Conservation (phyloP, 75 land plant genomes). For the Selaginella tamariscina region DNA sequence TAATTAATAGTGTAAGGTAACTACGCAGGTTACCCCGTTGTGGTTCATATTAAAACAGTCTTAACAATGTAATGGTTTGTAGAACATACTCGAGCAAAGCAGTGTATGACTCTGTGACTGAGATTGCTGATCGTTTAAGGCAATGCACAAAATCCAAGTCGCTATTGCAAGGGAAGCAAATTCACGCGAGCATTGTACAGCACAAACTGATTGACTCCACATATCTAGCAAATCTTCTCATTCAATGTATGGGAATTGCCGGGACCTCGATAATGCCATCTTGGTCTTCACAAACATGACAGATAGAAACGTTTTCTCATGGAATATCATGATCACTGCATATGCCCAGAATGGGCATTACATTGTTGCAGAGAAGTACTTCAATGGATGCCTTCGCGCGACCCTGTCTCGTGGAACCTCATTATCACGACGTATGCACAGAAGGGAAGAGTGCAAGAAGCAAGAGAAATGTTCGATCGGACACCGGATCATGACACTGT, state of each 20-base stretch:
- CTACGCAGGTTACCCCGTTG: too few species aligned
- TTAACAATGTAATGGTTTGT: too few species aligned
- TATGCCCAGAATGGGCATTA: background rate
- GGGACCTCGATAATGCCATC: background rate
- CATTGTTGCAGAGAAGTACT: background rate
- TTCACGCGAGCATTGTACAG: background rate
- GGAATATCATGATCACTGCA: background rate
- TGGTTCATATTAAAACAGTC: too few species aligned
- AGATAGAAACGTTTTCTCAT: background rate
- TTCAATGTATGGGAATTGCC: background rate
- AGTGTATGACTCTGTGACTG: too few species aligned
- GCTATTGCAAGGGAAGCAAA: background rate
- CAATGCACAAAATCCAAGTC: background rate
- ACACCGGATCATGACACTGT: slow-evolving; percentile 27
- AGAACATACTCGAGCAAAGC: too few species aligned
- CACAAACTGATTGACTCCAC: background rate
- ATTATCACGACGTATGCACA: slow-evolving; percentile 1
- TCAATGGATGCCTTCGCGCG: background rate
- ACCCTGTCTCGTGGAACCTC: slow-evolving; percentile 1
- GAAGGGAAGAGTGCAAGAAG: slow-evolving; percentile 4
- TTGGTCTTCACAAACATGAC: background rate
- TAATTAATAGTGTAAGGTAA: too few species aligned
- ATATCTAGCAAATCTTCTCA: background rate
- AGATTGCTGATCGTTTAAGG: too few species aligned
- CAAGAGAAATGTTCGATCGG: slow-evolving; percentile 21